Evolutionary conservation across 164 flowering plant genomes (phyloP).

Genomic region (Stephania cephalantha): DNA sequence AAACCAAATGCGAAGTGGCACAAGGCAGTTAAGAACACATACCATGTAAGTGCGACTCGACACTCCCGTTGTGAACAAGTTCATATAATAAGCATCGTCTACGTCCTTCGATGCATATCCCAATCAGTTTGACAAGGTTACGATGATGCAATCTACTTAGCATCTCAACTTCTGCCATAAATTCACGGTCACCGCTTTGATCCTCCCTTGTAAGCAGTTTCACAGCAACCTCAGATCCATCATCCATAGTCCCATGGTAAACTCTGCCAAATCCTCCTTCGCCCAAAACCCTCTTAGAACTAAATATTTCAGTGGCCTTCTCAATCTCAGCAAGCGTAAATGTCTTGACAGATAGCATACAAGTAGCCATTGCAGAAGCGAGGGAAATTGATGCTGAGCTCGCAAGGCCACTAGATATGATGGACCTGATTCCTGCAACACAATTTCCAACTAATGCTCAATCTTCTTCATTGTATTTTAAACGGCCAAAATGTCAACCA

Average conservation of each 20-base stretch:
- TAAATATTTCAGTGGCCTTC: conserved; percentile 82
- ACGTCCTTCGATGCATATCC: conserved; percentile 81
- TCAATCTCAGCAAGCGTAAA: conserved; percentile 70
- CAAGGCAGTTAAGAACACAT: conserved; percentile 11
- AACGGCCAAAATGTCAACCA: not conserved
- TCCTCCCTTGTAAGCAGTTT: conserved; percentile 73
- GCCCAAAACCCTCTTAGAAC: conserved; percentile 63
- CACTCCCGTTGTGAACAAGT: conserved; percentile 89
- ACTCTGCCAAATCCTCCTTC: conserved; percentile 98
- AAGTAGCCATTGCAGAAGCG: conserved; percentile 63
- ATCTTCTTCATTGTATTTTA: not conserved
- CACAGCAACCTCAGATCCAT: conserved; percentile 73
- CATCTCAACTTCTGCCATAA: conserved; percentile 95
- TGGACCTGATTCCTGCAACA: conserved; percentile 54
- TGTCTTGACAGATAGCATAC: conserved; percentile 71
- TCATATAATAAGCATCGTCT: conserved; percentile 90
- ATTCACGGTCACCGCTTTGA: conserved; percentile 81
- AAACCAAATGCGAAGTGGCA: not conserved
- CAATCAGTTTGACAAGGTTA: conserved; percentile 89
- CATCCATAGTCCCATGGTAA: conserved; percentile 66
- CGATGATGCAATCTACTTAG: conserved; percentile 94
- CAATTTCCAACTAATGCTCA: not conserved
- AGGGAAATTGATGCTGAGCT: conserved; percentile 74
- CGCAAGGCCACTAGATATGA: conserved; percentile 54
- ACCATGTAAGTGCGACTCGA: conserved; percentile 98